Base-by-base conservation (phyloP, 768 basidiomycete genomes). In the Amanita jacksonii region DNA sequence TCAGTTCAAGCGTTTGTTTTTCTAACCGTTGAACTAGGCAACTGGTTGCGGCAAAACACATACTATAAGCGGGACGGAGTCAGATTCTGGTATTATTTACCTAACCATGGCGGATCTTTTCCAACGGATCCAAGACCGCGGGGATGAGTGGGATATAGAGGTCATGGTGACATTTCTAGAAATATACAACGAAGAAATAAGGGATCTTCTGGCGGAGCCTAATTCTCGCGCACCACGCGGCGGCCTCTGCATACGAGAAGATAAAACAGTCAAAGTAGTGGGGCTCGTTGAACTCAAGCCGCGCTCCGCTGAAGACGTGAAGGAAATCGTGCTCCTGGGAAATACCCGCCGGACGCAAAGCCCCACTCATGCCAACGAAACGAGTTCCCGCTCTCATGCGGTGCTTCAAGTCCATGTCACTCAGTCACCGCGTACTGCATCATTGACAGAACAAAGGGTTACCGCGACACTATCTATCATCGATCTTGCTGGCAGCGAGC, bases 1-100 rank as follows among this genome's bases (percentile, higher is more conserved):
- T n/a, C n/a, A n/a, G 49, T 49, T 16, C 40, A 25, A 40, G 46
- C 38, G 7, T 28, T 30, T 15, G 43, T 16, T 22, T 47, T 20
- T 38, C 41, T 38, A 40, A 19, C 41, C 43, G 51, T 22, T 45
- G 24, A 37, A 50, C 15, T 56, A 98, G 96, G 96, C 96, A 18
- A 98, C 96, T n/a, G 96, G 96, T n/a, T 98, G 96, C 60, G 96
- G 96, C 51, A 99, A 99, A 65, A 99, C 96, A 4, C 93, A 98
- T 63, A 99, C 96, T 15, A 97, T 99, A 61, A 96, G 91, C 54
- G 94, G 94, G 46, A 84, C 86, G 28, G 82, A 85, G 35, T 58
- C 61, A 16, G 85, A 94, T 59, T 90, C 89, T 13, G 96, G 96
- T 23, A 81, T 96, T 54, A 96, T 98, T 60, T 92, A 98, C 63